Evolutionary conservation across 495 filamentous ascomycete genomes (phyloP).

Genomic region (Daldinia decipiens): DNA sequence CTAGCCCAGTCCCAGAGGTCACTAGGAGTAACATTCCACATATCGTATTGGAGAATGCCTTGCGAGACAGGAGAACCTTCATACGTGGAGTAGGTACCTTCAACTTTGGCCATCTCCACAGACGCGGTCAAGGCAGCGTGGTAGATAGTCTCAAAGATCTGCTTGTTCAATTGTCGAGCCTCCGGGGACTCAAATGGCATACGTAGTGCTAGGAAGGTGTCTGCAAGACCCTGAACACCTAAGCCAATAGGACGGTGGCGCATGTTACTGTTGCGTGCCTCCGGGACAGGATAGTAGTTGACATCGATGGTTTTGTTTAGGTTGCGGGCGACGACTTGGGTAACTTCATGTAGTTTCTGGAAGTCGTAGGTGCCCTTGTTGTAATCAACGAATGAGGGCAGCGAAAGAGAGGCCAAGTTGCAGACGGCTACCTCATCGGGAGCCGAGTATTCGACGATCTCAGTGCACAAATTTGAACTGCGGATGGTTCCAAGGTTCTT

Average conservation of each 20-base stretch:
- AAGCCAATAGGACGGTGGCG: constrained; percentile 94
- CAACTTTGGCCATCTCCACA: constrained; percentile 80
- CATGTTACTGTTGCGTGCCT: constrained; percentile 94
- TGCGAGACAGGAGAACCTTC: constrained; percentile 93
- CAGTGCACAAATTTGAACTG: constrained; percentile 98
- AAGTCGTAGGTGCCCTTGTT: constrained; percentile 87
- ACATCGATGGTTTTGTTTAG: constrained; percentile 97
- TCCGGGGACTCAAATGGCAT: constrained; percentile 96
- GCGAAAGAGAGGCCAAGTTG: constrained; percentile 93
- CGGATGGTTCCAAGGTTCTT: constrained; percentile 98
- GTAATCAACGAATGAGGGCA: constrained; percentile 89
- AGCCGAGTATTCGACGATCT: constrained; percentile 96
- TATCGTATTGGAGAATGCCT: constrained; percentile 96
- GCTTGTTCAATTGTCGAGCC: constrained; percentile 91
- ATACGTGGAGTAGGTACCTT: constrained; percentile 89
- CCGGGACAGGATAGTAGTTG: constrained; percentile 95
- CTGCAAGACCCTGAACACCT: constrained; percentile 98
- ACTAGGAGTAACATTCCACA: constrained; percentile 94
- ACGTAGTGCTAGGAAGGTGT: constrained; percentile 96
- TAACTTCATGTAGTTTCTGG: constrained; percentile 91
- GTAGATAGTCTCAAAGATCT: constrained; percentile 99
- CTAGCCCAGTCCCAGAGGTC: constrained; percentile 96
- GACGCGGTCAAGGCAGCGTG: constrained; percentile 93
- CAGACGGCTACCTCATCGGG: constrained; percentile 98
- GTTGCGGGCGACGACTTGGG: constrained; percentile 88